Base-by-base conservation (phyloP, 345 rosid species). In the Salix viminalis region DNA sequence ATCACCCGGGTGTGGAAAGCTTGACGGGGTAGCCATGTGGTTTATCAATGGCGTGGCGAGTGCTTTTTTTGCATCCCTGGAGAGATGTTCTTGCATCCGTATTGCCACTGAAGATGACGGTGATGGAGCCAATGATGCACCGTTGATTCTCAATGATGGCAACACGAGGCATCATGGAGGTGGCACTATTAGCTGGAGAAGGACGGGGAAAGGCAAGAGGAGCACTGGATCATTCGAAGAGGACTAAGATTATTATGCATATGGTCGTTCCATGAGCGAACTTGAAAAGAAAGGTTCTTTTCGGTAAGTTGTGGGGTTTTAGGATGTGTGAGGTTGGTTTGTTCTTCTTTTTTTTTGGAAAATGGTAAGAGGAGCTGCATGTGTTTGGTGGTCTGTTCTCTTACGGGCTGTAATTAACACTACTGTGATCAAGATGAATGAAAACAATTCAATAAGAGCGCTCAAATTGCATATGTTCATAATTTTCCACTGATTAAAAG, bases 1-100 rank as follows among this genome's bases (percentile, higher is more conserved):
- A 6, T 23, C 82, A n/a, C 70, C 83, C 4, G 87, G 78, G 23
- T 84, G 89, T 16, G 86, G 88, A 2, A 87, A 86, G 87, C 83
- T 88, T 19, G 92, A 89, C 52, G 89, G 91, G 44, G 85, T 90
- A 61, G 91, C 90, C 11, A 84, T 84, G 86, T 90, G 93, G 93
- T 64, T 90, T 81, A 77, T 87, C 70, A 88, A 88, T 39, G 91
- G 93, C 0, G 81, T 90, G 8, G 82, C 90, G 2, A 39, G 79
- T 4, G 93, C 93, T 0, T 90, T 90, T 62, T 90, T 90, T 23
- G 90, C 89, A 46, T 90, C 93, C 21, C 50, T 90, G 6, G 90
- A 90, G 32, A 81, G 89, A 7, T 88, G 91, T 41, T 90, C 90
- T 34, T 90, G 93, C 84, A 84, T 90, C 83, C 87, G 88, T 9